Conservation (phyloP, 352 stramenopile species). For the Pythium apleroticum region DNA sequence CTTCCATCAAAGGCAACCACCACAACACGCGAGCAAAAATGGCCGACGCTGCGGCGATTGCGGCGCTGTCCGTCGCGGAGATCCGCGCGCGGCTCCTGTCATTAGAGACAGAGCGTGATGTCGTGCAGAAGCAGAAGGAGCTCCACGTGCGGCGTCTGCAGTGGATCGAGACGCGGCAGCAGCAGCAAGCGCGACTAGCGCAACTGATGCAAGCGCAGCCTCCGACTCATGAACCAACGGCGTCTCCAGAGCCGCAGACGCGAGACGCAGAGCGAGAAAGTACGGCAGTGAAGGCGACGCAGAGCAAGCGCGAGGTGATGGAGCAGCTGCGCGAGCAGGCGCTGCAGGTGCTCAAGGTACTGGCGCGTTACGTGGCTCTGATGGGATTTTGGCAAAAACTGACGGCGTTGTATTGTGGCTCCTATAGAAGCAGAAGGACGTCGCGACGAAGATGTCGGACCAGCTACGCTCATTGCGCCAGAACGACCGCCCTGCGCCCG, state of each 20-base stretch:
- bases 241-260: background rate
- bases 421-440: conserved; percentile 17
- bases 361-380: too few relatives aligned
- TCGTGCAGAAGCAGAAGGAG: background rate
- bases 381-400: too few relatives aligned
- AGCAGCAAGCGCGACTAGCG: conserved; percentile 2
- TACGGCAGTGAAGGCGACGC: background rate
- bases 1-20: conserved; percentile 6
- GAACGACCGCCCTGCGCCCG: background rate
- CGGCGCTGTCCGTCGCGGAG: conserved; percentile 13
- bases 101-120: conserved; percentile 15
- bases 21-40: background rate
- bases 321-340: conserved; percentile 19
- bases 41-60: background rate
- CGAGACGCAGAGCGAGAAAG: background rate
- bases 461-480: conserved; percentile 14
- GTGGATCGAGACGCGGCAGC: conserved; percentile 14
- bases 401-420: background rate
- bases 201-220: background rate
- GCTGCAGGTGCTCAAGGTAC: conserved; percentile 17
- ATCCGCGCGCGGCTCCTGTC: conserved; percentile 17
- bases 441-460: conserved; percentile 16
- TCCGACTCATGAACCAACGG: background rate
- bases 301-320: conserved; percentile 19
- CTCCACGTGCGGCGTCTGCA: background rate